Conservation (phyloP, 345 rosid genomes). For the Eucalyptus curtisii region DNA sequence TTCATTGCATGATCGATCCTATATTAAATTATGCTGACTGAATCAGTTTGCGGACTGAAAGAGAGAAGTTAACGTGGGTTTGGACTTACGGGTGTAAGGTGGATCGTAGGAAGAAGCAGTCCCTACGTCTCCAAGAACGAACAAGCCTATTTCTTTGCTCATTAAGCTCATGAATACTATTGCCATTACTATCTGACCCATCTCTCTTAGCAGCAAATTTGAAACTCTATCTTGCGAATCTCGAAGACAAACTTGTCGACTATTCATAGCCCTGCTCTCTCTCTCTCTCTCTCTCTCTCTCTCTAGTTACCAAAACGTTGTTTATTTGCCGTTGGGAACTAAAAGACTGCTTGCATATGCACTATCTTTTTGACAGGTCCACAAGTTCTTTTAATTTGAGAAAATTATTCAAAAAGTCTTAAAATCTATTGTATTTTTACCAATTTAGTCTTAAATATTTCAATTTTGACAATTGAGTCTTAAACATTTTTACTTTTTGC, state of each 20-base stretch:
- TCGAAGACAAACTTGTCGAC: neutral
- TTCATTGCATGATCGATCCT: neutral
- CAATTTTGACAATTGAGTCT: neutral
- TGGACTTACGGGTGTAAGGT: slow-evolving; percentile 5
- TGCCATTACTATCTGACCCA: neutral
- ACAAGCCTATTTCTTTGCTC: neutral
- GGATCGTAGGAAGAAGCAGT: slow-evolving; percentile 13
- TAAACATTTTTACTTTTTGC: neutral
- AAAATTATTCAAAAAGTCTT: neutral
- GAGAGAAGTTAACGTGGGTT: neutral
- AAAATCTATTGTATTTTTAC: neutral
- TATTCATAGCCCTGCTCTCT: neutral
- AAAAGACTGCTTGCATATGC: neutral
- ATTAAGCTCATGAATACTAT: neutral
- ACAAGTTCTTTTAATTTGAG: fast-evolving
- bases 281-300: neutral
- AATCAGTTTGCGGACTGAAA: neutral
- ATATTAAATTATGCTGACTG: neutral
- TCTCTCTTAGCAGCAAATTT: neutral
- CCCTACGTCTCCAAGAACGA: slow-evolving; percentile 9
- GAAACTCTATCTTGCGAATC: neutral
- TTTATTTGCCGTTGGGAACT: neutral
- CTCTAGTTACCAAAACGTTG: neutral
- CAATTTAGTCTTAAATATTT: fast-evolving
- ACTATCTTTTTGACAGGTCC: neutral